phyloP scores from a whole-genome alignment of 192 early-diverging fungal species.

The Coemansia sp. region DNA sequence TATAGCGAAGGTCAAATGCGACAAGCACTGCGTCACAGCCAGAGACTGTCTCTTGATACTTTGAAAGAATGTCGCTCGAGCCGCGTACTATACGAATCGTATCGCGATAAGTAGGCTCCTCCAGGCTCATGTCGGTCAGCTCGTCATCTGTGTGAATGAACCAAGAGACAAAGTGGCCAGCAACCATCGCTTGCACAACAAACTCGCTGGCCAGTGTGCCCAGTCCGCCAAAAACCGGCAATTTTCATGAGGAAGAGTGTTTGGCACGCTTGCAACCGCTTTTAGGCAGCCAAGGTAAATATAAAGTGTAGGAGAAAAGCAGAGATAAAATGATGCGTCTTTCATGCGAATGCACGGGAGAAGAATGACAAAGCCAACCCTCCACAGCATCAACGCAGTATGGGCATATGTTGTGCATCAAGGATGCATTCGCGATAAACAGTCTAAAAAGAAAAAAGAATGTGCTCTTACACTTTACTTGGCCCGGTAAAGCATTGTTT shows the following conservation, averaged over 20 bases:
- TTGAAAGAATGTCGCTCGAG: conserved; percentile 16
- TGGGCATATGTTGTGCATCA: background rate
- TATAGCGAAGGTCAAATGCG: conserved; percentile 27
- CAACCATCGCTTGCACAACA: conserved; percentile 28
- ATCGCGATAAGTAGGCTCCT: conserved; percentile 22
- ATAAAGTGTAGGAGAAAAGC: background rate
- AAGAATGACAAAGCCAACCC: background rate
- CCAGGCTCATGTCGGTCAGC: conserved; percentile 24
- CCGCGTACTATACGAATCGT: conserved; percentile 32
- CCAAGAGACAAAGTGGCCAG: conserved; percentile 36
- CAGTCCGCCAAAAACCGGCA: conserved; percentile 45
- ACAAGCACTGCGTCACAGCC: conserved; percentile 38
- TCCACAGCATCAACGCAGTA: background rate
- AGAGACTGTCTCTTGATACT: conserved; percentile 25
- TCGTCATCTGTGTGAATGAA: conserved; percentile 23
- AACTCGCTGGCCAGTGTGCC: conserved; percentile 35
- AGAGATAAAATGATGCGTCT: background rate
- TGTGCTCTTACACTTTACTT: background rate
- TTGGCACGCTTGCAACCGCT: background rate
- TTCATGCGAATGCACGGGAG: background rate
- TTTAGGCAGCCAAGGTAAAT: background rate
- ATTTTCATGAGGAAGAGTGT: conserved; percentile 24
- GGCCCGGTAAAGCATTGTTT: conserved; percentile 27
- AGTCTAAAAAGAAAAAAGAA: background rate
- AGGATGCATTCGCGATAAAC: background rate